Evolutionary conservation across 345 rosid genomes (phyloP), one percentile per base, ranked within the genome.

Genomic region (Jatropha curcas): DNA sequence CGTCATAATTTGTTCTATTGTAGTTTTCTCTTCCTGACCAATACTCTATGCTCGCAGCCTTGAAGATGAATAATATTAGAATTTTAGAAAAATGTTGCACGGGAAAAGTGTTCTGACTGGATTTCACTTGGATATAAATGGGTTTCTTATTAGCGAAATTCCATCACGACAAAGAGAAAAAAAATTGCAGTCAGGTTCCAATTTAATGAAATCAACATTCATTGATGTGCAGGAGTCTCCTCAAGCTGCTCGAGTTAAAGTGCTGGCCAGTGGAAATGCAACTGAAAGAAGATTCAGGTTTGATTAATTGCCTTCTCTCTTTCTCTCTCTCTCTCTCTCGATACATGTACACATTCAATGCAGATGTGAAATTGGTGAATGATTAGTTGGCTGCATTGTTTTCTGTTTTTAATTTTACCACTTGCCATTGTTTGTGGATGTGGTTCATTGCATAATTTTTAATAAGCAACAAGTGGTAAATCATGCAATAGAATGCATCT

Each of bases 261-360:
- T 96, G 60, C 77, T 93, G 83, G 93, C 97, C 9, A 96, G 97
- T 74, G 98, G 99, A 82, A 92, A 95, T 82, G 80, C 97, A 71
- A 95, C 90, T 41, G 96, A 90, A 79, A 87, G 99, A 82, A 88
- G 98, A 86, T 95, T 90, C 91, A 95, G 97, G 98, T 93, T 74
- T 50, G 72, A 30, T 65, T 6, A 4, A 57, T 43, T 65, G 39
- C 34, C 27, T 68, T n/a, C n/a, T n/a, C n/a, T n/a, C n/a, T n/a
- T n/a, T n/a, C 50, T 62, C 65, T 10, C 48, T 30, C 27, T 43
- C 45, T 19, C 48, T 24, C 45, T 13, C 52, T 46, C 7, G 22
- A 17, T 27, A 7, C 10, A 16, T 46, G 55, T 10, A n/a, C 4
- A 20, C 11, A 10, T 4, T 17, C 2, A 20, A 1, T 13, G 12